These are phyloP conservation scores for Metarhizium humberi DNA, from an alignment of 2,329 filamentous ascomycete species.

Conservation along the genomic window DNA sequence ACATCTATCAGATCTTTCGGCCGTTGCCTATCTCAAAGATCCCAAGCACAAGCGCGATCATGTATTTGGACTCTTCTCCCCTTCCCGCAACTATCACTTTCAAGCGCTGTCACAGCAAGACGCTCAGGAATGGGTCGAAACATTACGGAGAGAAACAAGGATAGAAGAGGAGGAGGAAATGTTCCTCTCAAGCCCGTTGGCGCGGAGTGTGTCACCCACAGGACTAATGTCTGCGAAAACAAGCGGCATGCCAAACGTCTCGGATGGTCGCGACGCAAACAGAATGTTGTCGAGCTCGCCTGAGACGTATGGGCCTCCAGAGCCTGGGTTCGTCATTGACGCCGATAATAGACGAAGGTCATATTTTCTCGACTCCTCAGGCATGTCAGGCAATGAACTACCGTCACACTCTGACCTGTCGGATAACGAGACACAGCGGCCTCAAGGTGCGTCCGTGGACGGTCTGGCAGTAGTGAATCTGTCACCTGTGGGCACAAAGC, in stretches of 20 bases:
- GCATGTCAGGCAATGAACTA: slow-evolving; percentile 53
- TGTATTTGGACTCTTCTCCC: slow-evolving; percentile 87
- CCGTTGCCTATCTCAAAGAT: slow-evolving; percentile 80
- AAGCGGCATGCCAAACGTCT: slow-evolving; percentile 4
- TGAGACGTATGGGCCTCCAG: slow-evolving; percentile 36
- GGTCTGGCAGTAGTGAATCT: slow-evolving; percentile 27
- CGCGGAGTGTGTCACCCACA: slow-evolving; percentile 34
- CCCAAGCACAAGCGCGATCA: slow-evolving; percentile 79
- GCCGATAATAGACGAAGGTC: slow-evolving; percentile 41
- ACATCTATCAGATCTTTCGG: slow-evolving; percentile 79
- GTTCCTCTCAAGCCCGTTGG: slow-evolving; percentile 58
- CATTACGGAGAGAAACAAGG: slow-evolving; percentile 69
- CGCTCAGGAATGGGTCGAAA: slow-evolving; percentile 75
- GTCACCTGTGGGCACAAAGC: slow-evolving; percentile 8
- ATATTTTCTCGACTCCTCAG: slow-evolving; percentile 55
- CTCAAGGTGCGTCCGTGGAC: slow-evolving; percentile 43
- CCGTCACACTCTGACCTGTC: slow-evolving; percentile 85
- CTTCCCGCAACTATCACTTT: slow-evolving; percentile 84
- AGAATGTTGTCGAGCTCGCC: slow-evolving; percentile 49
- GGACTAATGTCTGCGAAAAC: slow-evolving; percentile 3
- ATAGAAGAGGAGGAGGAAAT: slow-evolving; percentile 85
- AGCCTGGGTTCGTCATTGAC: slow-evolving; percentile 22
- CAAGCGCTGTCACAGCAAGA: slow-evolving; percentile 66
- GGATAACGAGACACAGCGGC: slow-evolving; percentile 47
- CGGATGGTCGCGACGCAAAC: slow-evolving; percentile 26